Evolutionary conservation across 2,329 filamentous ascomycete genomes (phyloP).

Genomic region (Phaeoacremonium minimum): DNA sequence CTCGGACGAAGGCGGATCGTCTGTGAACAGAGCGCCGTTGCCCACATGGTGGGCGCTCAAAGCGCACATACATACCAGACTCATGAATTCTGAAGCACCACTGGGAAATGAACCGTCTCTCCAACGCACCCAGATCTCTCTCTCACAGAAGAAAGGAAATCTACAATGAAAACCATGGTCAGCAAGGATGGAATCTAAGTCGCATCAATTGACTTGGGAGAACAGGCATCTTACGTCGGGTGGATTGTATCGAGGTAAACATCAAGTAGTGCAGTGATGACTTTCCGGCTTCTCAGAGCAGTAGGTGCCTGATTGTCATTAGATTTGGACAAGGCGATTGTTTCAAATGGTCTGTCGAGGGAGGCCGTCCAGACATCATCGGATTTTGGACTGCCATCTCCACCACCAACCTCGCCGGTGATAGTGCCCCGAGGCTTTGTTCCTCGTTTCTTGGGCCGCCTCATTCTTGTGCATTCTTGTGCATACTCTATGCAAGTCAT

Average conservation of each 20-base stretch:
- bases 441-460: constrained; percentile 5
- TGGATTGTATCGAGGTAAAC: constrained; percentile 7
- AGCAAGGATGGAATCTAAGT: not conserved
- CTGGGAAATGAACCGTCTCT: not conserved
- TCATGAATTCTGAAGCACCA: constrained; percentile 1
- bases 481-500: constrained; percentile 6
- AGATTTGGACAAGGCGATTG: not conserved
- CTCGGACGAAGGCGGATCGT: not conserved
- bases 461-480: constrained; percentile 4
- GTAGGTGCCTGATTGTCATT: not conserved
- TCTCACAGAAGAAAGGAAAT: constrained; percentile 7
- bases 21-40: constrained; percentile 2
- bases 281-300: not conserved
- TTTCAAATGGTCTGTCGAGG: not conserved
- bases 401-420: not conserved
- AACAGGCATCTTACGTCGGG: constrained; percentile 1
- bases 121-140: constrained; percentile 4
- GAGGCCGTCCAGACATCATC: not conserved
- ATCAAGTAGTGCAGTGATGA: not conserved
- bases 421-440: constrained; percentile 3
- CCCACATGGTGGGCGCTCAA: constrained; percentile 3
- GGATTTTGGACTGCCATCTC: not conserved
- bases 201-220: not conserved
- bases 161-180: not conserved
- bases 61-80: constrained; percentile 5